Base-by-base conservation (phyloP, 345 rosid genomes). In the Arabidopsis thaliana region DNA sequence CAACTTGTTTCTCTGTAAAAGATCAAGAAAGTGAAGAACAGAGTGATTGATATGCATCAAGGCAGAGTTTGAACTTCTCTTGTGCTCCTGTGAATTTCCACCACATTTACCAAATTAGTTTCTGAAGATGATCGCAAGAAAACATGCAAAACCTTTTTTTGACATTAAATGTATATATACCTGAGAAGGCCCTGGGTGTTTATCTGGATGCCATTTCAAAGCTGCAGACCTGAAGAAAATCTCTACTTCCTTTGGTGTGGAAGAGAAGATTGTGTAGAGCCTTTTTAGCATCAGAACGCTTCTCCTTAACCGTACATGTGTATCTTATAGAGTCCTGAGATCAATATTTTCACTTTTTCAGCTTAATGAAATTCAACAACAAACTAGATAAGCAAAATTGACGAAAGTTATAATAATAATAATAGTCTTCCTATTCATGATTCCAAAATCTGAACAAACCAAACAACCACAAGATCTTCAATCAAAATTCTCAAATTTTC, bases 61-160 rank as follows among this genome's bases (percentile, higher is more conserved):
- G 59, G 20, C 59, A 53, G 9, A 30, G 20, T 53, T 53, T 53
- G 58, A 52, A 25, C 34, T 52, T 52, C 33, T 52, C n/a, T 25
- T 24, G 34, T 25, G 57, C 56, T 51, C 57, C 33, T 51, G 34
- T 24, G 33, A 52, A 52, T 24, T 52, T 10, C n/a, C 57, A 52
- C n/a, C 33, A 52, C 16, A 24, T 24, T 24, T 52, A 25, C 34
- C 4, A 52, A 52, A 24, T 52, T 10, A 25, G 33, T 24, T 51
- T 51, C 57, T 24, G n/a, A 1, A 51, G 14, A 24, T 51, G 33
- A 51, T 51, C 33, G 30, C 14, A 4, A 24, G 7, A 50, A 8
- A 50, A 23, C 30, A 50, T 50, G 30, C 30, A 8, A 23, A 8
- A 23, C 14, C 32, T 28, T 28, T n/a, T 45, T 46, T 46, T 46